Evolutionary conservation across 2,329 filamentous ascomycete genomes (phyloP), one percentile per base, ranked within the genome.

Genomic region (Lachnellula cervina): DNA sequence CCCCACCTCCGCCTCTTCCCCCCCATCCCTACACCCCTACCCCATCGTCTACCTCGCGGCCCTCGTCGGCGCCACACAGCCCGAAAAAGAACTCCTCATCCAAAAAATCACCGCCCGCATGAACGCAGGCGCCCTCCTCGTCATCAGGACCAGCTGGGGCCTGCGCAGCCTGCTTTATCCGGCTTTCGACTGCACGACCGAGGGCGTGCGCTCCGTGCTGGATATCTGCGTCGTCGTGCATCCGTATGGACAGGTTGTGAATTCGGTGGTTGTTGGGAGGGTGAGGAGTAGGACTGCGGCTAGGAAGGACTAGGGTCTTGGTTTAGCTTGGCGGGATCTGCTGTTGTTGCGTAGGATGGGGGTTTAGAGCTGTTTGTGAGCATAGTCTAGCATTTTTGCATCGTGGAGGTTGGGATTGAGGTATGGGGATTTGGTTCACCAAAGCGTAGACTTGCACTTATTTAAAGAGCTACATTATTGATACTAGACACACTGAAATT

Each of bases 41-140:
- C 73, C 80, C 49, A 73, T 79, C 0, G 74, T 81, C 0, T 80
- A 76, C 59, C 62, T 81, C 4, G 78, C 78, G 2, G 77, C 77
- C 1, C 64, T 81, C 0, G 78, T 80, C 0, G 78, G 78, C 0
- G 64, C 66, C 11, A 69, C 70, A 1, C 71, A 73, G n/a, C 37
- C 51, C 0, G 66, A 73, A 1, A 81, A 81, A 62, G 65, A 76
- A 35, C 54, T 42, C 0, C 72, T 79, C 21, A 50, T 80, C 1
- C 52, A 59, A 6, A 61, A 61, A 1, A 59, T 80, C 2, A 71
- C 69, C 2, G 54, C 45, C 21, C 69, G 68, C 43, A 74, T 80
- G 74, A 69, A 59, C 35, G 62, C 66, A 0, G 77, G 77, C 0
- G 71, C 72, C 0, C 52, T 80, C 58, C 57, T 80, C n/a, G 70